phyloP scores from a whole-genome alignment of 1,284 basidiomycete genomes.

The Apiotrichum brassicae region DNA sequence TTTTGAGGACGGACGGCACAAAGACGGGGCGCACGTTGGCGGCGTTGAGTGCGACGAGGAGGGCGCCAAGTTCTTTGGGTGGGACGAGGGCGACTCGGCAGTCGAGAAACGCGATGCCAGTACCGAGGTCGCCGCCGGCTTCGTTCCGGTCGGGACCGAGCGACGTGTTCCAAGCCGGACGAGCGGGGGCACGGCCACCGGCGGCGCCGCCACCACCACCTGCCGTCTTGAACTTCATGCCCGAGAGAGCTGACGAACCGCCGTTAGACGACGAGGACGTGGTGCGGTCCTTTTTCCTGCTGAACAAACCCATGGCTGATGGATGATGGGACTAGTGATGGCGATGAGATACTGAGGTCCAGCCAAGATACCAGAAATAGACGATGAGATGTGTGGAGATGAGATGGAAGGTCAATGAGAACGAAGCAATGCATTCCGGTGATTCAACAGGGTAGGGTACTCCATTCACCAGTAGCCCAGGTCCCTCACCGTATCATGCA shows the following conservation, averaged over 20 bases:
- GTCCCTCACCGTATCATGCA: too few species aligned
- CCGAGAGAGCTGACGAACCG: constrained; percentile 6
- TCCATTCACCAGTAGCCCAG: too few species aligned
- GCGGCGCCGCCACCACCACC: constrained; percentile 1
- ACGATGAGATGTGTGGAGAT: not conserved
- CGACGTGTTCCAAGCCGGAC: constrained; percentile 13
- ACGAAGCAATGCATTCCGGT: too few species aligned
- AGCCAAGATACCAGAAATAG: not conserved
- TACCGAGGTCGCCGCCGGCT: not conserved
- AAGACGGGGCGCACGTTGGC: constrained; percentile 15
- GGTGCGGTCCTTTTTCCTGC: not conserved
- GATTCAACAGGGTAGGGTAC: too few species aligned
- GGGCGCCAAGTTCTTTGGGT: constrained; percentile 12
- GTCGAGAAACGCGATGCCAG: constrained; percentile 16
- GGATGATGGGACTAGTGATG: not conserved
- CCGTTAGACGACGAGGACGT: not conserved
- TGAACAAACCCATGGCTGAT: not conserved
- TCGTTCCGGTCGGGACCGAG: constrained; percentile 9
- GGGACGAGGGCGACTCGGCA: constrained; percentile 9
- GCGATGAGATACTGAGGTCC: not conserved
- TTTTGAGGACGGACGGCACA: constrained; percentile 15
- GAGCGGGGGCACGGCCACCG: constrained; percentile 1
- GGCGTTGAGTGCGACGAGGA: constrained; percentile 13
- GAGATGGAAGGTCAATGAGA: too few species aligned
- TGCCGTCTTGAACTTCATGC: constrained; percentile 10